phyloP scores from a whole-genome alignment of 2,329 filamentous ascomycete genomes.

The Metarhizium sp. region DNA sequence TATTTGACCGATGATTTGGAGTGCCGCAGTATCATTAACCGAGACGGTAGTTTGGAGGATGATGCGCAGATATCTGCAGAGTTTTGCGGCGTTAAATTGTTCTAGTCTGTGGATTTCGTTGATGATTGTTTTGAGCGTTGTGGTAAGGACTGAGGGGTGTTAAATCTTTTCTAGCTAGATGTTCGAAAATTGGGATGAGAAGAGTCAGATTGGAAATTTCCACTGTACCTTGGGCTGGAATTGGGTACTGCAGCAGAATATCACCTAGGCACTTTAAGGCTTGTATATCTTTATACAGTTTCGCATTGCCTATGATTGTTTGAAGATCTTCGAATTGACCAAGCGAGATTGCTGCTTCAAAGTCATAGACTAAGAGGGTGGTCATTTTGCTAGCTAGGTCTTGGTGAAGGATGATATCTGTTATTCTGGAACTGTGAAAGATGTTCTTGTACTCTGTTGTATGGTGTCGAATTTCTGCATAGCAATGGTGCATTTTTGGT shows the following conservation, averaged over 20 bases:
- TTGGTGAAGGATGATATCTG: slow-evolving; percentile 32
- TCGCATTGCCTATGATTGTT: slow-evolving; percentile 46
- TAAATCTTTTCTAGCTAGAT: not conserved
- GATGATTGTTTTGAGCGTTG: slow-evolving; percentile 56
- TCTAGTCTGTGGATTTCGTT: slow-evolving; percentile 55
- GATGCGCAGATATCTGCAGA: slow-evolving; percentile 71
- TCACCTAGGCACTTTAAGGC: slow-evolving; percentile 58
- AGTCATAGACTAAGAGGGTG: slow-evolving; percentile 64
- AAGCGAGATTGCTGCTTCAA: slow-evolving; percentile 63
- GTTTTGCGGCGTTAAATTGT: slow-evolving; percentile 43
- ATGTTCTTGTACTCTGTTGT: slow-evolving; percentile 25
- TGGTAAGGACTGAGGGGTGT: slow-evolving; percentile 33
- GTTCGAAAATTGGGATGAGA: not conserved
- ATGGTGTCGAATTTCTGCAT: slow-evolving; percentile 51
- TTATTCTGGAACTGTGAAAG: not conserved
- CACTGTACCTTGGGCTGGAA: slow-evolving; percentile 38
- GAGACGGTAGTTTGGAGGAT: slow-evolving; percentile 60
- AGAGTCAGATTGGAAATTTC: not conserved
- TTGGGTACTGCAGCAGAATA: slow-evolving; percentile 45
- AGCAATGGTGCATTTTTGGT: slow-evolving; percentile 46
- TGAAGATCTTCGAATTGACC: slow-evolving; percentile 58
- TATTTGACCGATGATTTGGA: slow-evolving; percentile 57
- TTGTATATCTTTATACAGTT: slow-evolving; percentile 30
- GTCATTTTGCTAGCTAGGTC: slow-evolving; percentile 55
- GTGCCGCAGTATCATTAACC: slow-evolving; percentile 43